A percentile compares a stretch with the other conserved stretches of the same genome.
Evolutionary conservation across 805 yeast genomes (phyloP).

Genomic region (Candida oleophila): DNA sequence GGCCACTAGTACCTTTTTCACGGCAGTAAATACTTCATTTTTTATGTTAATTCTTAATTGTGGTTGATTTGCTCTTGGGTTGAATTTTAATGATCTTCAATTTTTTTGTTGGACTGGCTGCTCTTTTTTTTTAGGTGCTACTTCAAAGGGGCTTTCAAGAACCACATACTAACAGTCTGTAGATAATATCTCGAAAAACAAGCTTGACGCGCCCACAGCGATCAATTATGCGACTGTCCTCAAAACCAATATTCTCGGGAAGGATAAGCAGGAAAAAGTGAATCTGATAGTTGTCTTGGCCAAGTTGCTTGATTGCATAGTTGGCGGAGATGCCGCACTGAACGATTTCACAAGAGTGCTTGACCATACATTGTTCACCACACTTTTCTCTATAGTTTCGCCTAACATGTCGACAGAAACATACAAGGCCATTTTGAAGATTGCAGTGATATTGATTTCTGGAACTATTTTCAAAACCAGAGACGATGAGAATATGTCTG

Average conservation of each 20-base stretch:
- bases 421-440: constrained; percentile 44
- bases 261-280: constrained; percentile 49
- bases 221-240: constrained; percentile 35
- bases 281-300: constrained; percentile 56
- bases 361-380: constrained; percentile 40
- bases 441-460: constrained; percentile 40
- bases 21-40: too few relatives aligned
- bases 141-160: background rate
- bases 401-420: constrained; percentile 44
- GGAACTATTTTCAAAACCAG: constrained; percentile 43
- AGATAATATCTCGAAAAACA: constrained; percentile 27
- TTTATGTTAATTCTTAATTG: too few relatives aligned
- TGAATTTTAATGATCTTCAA: too few relatives aligned
- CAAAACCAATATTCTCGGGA: constrained; percentile 42
- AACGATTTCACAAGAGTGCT: constrained; percentile 32
- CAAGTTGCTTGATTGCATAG: constrained; percentile 45
- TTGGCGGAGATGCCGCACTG: constrained; percentile 39
- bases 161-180: constrained; percentile 10
- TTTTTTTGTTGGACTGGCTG: too few relatives aligned
- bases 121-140: too few relatives aligned
- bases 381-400: constrained; percentile 41
- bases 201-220: constrained; percentile 32
- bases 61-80: too few relatives aligned
- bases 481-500: constrained; percentile 21
- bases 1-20: too few relatives aligned